Base-by-base conservation (phyloP, 352 stramenopile genomes). In the Phytophthora kernoviae region DNA sequence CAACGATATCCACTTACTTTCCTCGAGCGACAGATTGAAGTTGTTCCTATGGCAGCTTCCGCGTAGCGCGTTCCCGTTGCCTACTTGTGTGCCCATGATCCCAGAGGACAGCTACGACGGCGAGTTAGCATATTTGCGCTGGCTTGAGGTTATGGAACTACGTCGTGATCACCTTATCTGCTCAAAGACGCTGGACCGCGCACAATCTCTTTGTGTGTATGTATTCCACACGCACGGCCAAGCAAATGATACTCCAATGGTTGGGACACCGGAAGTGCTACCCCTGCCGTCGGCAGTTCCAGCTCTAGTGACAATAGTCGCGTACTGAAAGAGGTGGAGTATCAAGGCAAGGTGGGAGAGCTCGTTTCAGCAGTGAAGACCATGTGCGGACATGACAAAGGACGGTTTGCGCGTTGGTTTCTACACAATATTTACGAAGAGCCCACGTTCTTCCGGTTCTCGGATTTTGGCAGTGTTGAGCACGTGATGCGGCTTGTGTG, bases 301-400 rank as follows among this genome's bases (percentile, higher is more conserved):
- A 57, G 57, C 7, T 65, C 54, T n/a, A 79, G 78, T 4, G 65
- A 82, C 40, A 77, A 49, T 30, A 87, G 50, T 47, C 75, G 79
- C 11, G 77, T 91, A 21, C 58, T 85, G 61, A 87, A 83, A 27
- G 85, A 94, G 60, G 77, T 91, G 11, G 85, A 94, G 20, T 94
- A 94, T 41, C 85, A 92, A 55, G 81, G 81, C 34, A 92, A 91
- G 55, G 81, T 96, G 1, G 77, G 83, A 17, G 87, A 96, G 52
- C 69, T 96, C 14, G 79, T 93, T 11, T 93, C 83, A 27, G 80
- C 83, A 20, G 83, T 96, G 18, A 96, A 96, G 62, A 94, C 79
- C 0, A 91, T 96, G 78, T 93, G 84, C 27, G 84, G 83, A 0
- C 81, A 96, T 49, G 87, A 96, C 62, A 96, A 94, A 67, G 84